Base-by-base conservation (phyloP, 129 eudicot genomes). In the Arctium lappa region DNA sequence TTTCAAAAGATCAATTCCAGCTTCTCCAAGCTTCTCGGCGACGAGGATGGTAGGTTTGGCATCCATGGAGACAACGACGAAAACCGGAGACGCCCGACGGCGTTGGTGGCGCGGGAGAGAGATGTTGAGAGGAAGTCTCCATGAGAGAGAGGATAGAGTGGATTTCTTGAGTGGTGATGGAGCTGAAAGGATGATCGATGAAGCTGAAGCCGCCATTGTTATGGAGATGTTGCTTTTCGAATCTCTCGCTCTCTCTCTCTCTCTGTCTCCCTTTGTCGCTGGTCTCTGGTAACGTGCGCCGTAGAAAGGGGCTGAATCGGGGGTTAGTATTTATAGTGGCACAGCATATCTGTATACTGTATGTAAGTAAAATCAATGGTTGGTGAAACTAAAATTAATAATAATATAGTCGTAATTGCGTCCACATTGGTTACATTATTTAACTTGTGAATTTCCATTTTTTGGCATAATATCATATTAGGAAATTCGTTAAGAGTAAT, bases 11-110 rank as follows among this genome's bases (percentile, higher is more conserved):
- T 86, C 81, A 0, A 94, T 72, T 11, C 98, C 98, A 2, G 98
- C 97, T n/a, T 91, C 92, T 6, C 98, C 98, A 33, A 94, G 97
- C 79, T 94, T 92, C 71, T 94, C 97, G 42, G 98, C 91, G 18
- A 94, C 98, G n/a, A 94, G 90, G 11, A 92, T 83, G 9, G 98
- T 94, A 60, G 98, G 98, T 69, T 92, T 94, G 50, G 95, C 88
- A 88, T 89, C 86, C 89, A 88, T 74, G 27, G 97, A 30, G 81
- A 77, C 81, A 1, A 86, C 86, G 77, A 90, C 83, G 63, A 87
- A 78, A 79, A 83, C 62, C 15, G 86, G 89, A 10, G 60, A 78
- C 1, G 44, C 60, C 36, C 71, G 74, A 37, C 79, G 84, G 83
- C 81, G 84, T 22, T 68, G 73, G 83, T 78, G 89, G 79, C 84